Evolutionary conservation across 2,329 filamentous ascomycete species (phyloP), one percentile per base, ranked within the genome.

Genomic region (Epichloe amarillans): DNA sequence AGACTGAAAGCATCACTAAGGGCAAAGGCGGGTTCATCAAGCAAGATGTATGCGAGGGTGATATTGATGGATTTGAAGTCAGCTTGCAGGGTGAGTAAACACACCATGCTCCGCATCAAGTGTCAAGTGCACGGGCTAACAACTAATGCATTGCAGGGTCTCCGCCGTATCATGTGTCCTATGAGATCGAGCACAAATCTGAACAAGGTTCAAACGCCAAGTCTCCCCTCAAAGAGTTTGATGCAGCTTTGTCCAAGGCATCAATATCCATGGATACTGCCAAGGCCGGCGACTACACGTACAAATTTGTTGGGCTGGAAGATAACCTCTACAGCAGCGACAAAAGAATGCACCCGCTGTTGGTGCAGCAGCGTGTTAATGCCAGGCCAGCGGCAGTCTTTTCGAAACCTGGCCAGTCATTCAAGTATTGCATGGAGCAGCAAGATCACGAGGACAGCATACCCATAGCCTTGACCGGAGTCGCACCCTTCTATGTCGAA

Each of bases 371-470:
- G 66, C 84, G 77, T 23, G 88, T 98, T 47, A 85, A 95, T 61
- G 77, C 88, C 14, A 86, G 85, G 52, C 93, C 93, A 1, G 80
- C 83, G 2, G 93, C 90, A 4, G 75, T 77, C 5, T 98, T 98
- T 62, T 76, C 78, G 52, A 87, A 87, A 57, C 88, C 90, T 3
- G 90, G 90, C 15, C 93, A 93, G 66, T 90, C 88, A 0, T 96
- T 96, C 73, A 95, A 93, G 64, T 95, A 91, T 68, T 98, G 93
- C 69, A 84, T 89, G 64, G 83, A 89, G 46, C 88, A 95, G 60
- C 79, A 85, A 47, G 80, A 81, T 50, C 80, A 83, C 35, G 88
- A 94, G 60, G 90, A 98, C 61, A 82, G 80, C 40, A 95, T 98
- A 50, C 90, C 91, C 0, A 84, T 98, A 53, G 83, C 79, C 2